Evolutionary conservation across 2,329 filamentous ascomycete species (phyloP).

Genomic region (Penicillium occitanis): DNA sequence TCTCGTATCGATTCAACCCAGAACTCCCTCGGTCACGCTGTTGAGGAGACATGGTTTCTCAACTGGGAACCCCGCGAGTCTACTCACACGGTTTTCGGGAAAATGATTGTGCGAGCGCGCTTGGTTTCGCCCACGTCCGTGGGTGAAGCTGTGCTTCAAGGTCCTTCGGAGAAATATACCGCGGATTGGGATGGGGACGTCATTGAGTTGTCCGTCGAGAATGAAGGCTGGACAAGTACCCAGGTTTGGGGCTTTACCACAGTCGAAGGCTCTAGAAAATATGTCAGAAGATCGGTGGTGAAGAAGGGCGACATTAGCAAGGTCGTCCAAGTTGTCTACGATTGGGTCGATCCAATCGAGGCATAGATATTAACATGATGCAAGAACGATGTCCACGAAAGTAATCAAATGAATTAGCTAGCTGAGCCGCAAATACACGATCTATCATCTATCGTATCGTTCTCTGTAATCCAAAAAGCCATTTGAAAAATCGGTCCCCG

Average conservation of each 20-base stretch:
- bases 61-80: conserved; percentile 1
- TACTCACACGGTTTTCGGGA: conserved; percentile 4
- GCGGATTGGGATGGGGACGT: conserved; percentile 10
- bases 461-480: background rate
- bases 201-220: conserved; percentile 4
- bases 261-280: background rate
- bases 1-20: background rate
- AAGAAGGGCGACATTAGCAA: background rate
- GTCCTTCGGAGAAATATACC: background rate
- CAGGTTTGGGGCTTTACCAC: conserved; percentile 7
- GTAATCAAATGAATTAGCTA: background rate
- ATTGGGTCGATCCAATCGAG: conserved; percentile 3
- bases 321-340: background rate
- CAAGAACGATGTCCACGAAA: background rate
- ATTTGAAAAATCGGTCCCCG: background rate
- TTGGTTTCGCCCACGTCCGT: background rate
- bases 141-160: conserved; percentile 1
- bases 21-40: background rate
- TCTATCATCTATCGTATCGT: background rate
- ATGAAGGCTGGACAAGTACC: conserved; percentile 9
- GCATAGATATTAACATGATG: background rate
- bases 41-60: conserved; percentile 4
- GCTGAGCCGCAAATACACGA: background rate
- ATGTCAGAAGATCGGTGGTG: background rate
- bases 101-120: conserved; percentile 3